Percentiles rank a stretch among this genome's conserved stretches.
Evolutionary conservation across 2,329 filamentous ascomycete genomes (phyloP).

Genomic region (Diaporthe eres): DNA sequence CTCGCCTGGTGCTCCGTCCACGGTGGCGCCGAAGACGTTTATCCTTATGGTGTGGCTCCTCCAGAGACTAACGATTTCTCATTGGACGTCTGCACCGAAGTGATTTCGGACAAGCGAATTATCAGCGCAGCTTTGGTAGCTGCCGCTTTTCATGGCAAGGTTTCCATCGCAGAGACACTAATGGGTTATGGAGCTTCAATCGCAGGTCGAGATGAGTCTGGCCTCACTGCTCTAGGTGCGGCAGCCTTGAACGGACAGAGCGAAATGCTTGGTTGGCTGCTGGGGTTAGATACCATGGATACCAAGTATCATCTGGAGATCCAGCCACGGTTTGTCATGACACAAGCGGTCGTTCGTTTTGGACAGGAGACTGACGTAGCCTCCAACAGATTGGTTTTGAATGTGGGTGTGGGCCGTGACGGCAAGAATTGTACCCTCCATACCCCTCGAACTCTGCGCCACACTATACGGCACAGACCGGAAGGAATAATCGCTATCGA

Average conservation of each 20-base stretch:
- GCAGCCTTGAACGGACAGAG: neutral
- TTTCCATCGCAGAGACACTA: neutral
- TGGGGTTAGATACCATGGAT: neutral
- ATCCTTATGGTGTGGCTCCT: neutral
- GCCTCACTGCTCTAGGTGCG: neutral
- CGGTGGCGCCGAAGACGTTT: neutral
- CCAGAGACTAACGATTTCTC: neutral
- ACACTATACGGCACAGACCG: neutral
- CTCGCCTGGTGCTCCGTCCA: neutral
- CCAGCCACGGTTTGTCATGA: neutral
- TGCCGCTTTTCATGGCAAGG: neutral
- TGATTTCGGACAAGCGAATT: neutral
- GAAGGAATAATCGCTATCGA: neutral
- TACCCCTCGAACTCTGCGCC: neutral
- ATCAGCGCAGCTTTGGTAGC: neutral
- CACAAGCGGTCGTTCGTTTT: neutral
- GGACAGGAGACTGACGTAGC: neutral
- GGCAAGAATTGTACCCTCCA: neutral
- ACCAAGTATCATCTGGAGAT: neutral
- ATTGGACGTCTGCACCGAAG: neutral
- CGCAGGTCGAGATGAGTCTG: neutral
- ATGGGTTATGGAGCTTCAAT: neutral
- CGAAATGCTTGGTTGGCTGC: neutral
- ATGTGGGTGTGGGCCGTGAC: neutral
- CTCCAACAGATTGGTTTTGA: neutral